Percentiles rank a stretch among this genome's conserved stretches.
Conservation (phyloP, 192 early-diverging fungal species). For the Chytriomyces hyalinus region DNA sequence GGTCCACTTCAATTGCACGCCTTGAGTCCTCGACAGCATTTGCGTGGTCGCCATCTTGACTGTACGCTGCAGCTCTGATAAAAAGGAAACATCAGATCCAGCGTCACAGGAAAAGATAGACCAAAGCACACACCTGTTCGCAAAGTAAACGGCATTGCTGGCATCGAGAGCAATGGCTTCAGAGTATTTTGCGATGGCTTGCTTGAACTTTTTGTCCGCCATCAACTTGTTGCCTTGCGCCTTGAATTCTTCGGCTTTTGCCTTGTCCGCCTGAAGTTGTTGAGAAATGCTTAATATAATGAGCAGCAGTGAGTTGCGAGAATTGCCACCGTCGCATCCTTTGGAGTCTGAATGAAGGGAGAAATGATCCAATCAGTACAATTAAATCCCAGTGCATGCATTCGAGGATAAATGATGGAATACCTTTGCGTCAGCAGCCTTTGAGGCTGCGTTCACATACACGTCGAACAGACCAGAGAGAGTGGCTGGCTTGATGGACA, state of each 20-base stretch:
- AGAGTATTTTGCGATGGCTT: slow-evolving; percentile 88
- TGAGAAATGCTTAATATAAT: not conserved
- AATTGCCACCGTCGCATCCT: not conserved
- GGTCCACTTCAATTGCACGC: slow-evolving; percentile 82
- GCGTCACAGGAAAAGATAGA: not conserved
- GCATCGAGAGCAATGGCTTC: slow-evolving; percentile 86
- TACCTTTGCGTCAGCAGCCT: slow-evolving; percentile 43
- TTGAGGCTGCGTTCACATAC: slow-evolving; percentile 84
- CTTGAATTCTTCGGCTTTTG: slow-evolving; percentile 90
- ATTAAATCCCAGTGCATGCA: no score
- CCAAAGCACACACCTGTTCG: slow-evolving; percentile 75
- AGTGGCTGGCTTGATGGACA: slow-evolving; percentile 85
- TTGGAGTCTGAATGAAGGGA: slow-evolving; percentile 1
- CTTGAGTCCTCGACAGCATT: slow-evolving; percentile 88
- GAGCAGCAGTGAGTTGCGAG: not conserved
- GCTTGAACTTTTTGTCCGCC: slow-evolving; percentile 77
- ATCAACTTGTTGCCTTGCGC: slow-evolving; percentile 86
- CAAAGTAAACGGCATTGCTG: slow-evolving; percentile 92
- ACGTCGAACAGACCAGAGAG: slow-evolving; percentile 90
- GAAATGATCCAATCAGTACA: not conserved
- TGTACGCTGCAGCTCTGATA: slow-evolving; percentile 89
- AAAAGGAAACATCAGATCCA: not conserved
- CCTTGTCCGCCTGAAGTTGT: slow-evolving; percentile 61
- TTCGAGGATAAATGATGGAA: no score
- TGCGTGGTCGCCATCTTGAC: slow-evolving; percentile 83